phyloP scores from a whole-genome alignment of 2,329 filamentous ascomycete genomes.

The Gliomastix tumulicola region DNA sequence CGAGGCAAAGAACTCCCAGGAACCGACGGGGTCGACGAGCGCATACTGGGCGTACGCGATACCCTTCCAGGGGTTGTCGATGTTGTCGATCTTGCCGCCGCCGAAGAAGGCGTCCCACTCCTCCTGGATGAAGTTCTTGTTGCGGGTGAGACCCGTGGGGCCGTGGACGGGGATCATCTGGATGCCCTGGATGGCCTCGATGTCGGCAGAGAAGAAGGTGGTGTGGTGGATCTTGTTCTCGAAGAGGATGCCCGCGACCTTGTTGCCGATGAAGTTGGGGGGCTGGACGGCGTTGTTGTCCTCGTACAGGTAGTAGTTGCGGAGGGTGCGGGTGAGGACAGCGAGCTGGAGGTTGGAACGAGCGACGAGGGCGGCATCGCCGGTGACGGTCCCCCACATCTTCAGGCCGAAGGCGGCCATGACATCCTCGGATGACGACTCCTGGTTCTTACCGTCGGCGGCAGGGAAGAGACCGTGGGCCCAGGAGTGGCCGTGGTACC shows the following conservation, averaged over 20 bases:
- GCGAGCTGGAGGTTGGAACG: conserved; percentile 80
- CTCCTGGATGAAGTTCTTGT: conserved; percentile 62
- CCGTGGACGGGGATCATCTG: conserved; percentile 77
- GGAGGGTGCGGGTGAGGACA: conserved; percentile 65
- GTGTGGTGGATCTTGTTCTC: conserved; percentile 95
- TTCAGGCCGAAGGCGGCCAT: conserved; percentile 85
- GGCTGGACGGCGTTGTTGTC: conserved; percentile 60
- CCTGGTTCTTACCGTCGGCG: conserved; percentile 72
- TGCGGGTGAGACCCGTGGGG: conserved; percentile 59
- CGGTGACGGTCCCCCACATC: conserved; percentile 80
- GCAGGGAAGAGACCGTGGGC: conserved; percentile 71
- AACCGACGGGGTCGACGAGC: conserved; percentile 60
- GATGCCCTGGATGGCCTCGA: conserved; percentile 70
- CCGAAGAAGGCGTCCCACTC: conserved; percentile 81
- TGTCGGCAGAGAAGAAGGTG: conserved; percentile 74
- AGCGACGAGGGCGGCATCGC: conserved; percentile 74
- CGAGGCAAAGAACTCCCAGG: conserved; percentile 70
- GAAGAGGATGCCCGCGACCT: conserved; percentile 66
- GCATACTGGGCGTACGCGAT: conserved; percentile 81
- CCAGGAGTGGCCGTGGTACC: conserved; percentile 93
- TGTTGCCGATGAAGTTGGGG: conserved; percentile 69
- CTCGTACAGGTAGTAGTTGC: conserved; percentile 76
- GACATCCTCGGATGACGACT: conserved; percentile 84
- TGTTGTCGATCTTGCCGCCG: conserved; percentile 53
- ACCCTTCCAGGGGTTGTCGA: conserved; percentile 76